Evolutionary conservation across 495 filamentous ascomycete genomes (phyloP), one percentile per base, ranked within the genome.

Genomic region (Wilcoxina mikolae): DNA sequence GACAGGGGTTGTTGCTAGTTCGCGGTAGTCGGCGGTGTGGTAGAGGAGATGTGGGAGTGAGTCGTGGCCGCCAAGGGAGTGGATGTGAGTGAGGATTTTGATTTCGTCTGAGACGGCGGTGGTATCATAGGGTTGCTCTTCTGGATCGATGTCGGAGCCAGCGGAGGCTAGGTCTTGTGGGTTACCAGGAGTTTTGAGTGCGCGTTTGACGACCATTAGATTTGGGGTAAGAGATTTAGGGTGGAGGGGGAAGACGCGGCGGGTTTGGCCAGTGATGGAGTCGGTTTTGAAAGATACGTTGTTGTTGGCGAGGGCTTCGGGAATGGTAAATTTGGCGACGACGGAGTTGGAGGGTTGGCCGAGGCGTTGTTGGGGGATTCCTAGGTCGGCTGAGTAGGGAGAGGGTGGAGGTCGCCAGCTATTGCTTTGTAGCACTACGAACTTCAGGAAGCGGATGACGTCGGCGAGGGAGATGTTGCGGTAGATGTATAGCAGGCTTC

Each of bases 201-300:
- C 18, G 0, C 35, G 51, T 27, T 53, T 53, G 51, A 53, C 51
- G 1, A 33, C 51, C 51, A 53, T 53, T 1, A 20, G 2, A 1
- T 12, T 33, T n/a, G 51, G 51, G 3, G 10, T 0, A 5, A 35
- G 5, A 15, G 31, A 35, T 5, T 7, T 35, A 15, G 7, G 31
- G 31, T 15, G 5, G 31, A 15, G 15, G 31, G 5, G 31, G 31
- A 5, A 35, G 5, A 35, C 31, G 15, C 5, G 7, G 31, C 31
- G 31, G 31, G 31, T 35, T 35, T 35, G 31, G 5, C 15, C 15
- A 5, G 31, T 35, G 7, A 15, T 5, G 7, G 15, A 15, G 31
- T 15, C 31, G 7, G 31, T 35, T 7, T 15, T 35, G 31, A 35
- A 35, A 35, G 7, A 7, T 5, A 7, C 7, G 5, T 7, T 5